phyloP scores from a whole-genome alignment of 1,139 yeast genomes.

The Protomyces inouyei region DNA sequence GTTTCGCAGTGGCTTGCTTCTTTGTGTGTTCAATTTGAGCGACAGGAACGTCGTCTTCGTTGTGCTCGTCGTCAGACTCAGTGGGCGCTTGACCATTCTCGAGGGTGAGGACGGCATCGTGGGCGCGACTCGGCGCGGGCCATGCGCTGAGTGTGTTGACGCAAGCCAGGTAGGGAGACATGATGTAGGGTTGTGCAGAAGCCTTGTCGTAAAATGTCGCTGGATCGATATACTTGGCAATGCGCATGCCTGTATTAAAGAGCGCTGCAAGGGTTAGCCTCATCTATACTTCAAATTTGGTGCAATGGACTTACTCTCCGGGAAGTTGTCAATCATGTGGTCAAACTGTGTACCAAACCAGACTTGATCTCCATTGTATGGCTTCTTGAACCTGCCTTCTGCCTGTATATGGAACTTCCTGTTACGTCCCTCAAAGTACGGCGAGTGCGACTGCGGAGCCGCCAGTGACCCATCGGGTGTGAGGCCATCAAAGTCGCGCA shows the following conservation, averaged over 20 bases:
- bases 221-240: slow-evolving; percentile 30
- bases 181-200: slow-evolving; percentile 25
- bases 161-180: slow-evolving; percentile 31
- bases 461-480: slow-evolving; percentile 29
- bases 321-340: slow-evolving; percentile 28
- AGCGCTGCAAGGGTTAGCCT: slow-evolving; percentile 10
- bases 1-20: background rate
- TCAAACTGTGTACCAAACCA: slow-evolving; percentile 30
- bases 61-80: slow-evolving; percentile 21
- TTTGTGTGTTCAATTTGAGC: slow-evolving; percentile 12
- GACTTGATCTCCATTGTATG: slow-evolving; percentile 28
- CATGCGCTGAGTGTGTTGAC: slow-evolving; percentile 30
- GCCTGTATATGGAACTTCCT: slow-evolving; percentile 30
- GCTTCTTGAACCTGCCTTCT: slow-evolving; percentile 29
- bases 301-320: slow-evolving; percentile 17
- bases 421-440: slow-evolving; percentile 27
- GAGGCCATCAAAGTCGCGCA: slow-evolving; percentile 28
- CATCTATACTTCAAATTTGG: background rate
- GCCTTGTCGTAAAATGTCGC: slow-evolving; percentile 29
- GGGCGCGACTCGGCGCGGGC: slow-evolving; percentile 28
- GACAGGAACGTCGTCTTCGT: slow-evolving; percentile 18
- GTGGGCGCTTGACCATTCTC: slow-evolving; percentile 11
- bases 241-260: slow-evolving; percentile 29
- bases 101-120: slow-evolving; percentile 28
- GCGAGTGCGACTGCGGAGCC: slow-evolving; percentile 23